Base-by-base conservation (phyloP, 371 early-diverging fungal species). In the Funneliformis caledonium region DNA sequence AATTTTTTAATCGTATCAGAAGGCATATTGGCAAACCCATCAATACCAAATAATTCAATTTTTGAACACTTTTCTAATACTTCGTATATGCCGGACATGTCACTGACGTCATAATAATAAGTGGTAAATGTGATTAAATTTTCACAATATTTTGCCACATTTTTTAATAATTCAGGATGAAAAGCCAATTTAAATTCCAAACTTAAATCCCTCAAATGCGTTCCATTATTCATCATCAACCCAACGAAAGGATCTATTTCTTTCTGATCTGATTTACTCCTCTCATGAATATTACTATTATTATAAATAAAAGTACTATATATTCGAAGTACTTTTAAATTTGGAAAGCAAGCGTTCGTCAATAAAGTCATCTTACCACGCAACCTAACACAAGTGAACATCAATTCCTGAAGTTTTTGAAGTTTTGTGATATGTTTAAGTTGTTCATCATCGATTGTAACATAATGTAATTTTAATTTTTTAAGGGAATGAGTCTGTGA, bases 401-500 rank as follows among this genome's bases (percentile, higher is more conserved):
- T 56, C 19, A 56, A 56, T 56, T 56, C 56, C 16, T 56, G 16
- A 56, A 56, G 56, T 16, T 56, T 4, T 6, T 19, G 19, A 56
- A 56, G 56, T 56, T 56, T 56, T 56, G 56, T 56, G 4, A 56
- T 56, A 56, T 56, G 19, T 56, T 56, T 19, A 19, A 56, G 56
- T 56, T 56, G 56, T 56, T n/a, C 16, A 56, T 56, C 56, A 56
- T 56, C 16, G 16, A 56, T 56, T 6, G 7, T 56, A 56, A 56
- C 56, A 19, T 56, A 56, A 56, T 56, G 56, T 56, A 56, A 56
- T 56, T 56, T 56, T 56, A 56, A 56, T 56, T 56, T 56, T 56
- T 56, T 56, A 16, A 56, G 56, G 19, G 56, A 19, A 16, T 56
- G 16, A 0, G 19, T 5, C 19, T 56, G 56, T 56, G 56, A 56